Percentiles rank a stretch among this genome's conserved stretches.
phyloP scores from a whole-genome alignment of 2,329 filamentous ascomycete genomes.

The Fusarium keratoplasticum region DNA sequence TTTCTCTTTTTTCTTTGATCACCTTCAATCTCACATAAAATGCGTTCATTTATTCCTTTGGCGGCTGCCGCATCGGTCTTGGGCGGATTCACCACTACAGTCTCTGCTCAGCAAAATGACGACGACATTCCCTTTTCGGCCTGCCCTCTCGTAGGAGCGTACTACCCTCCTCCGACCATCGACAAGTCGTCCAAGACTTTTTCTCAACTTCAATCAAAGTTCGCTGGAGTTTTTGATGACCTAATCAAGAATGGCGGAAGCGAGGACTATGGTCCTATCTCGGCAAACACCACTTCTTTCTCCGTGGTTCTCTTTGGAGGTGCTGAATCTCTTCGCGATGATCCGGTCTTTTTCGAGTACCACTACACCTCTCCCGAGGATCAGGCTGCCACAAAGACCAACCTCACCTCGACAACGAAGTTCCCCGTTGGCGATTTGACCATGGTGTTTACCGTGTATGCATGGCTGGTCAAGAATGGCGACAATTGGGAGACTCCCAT shows the following conservation, averaged over 20 bases:
- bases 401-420: slow-evolving; percentile 37
- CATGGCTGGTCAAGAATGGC: slow-evolving; percentile 47
- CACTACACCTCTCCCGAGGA: slow-evolving; percentile 37
- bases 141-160: slow-evolving; percentile 35
- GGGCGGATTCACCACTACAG: background rate
- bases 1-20: background rate
- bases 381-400: background rate
- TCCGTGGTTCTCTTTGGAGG: slow-evolving; percentile 35
- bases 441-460: slow-evolving; percentile 49
- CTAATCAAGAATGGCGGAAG: slow-evolving; percentile 22
- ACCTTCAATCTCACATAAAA: background rate
- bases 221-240: slow-evolving; percentile 26
- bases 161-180: slow-evolving; percentile 35
- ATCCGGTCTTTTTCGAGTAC: slow-evolving; percentile 36
- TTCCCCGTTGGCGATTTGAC: slow-evolving; percentile 47
- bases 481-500: slow-evolving; percentile 45
- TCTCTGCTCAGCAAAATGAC: background rate
- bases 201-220: background rate
- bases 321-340: background rate
- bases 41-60: background rate
- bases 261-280: slow-evolving; percentile 31
- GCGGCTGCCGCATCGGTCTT: background rate
- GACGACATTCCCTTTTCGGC: slow-evolving; percentile 27
- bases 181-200: slow-evolving; percentile 3
- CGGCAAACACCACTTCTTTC: slow-evolving; percentile 33